These are phyloP conservation scores for Penicillium sp. DNA, from an alignment of 2,329 filamentous ascomycete species.

Conservation along the genomic window DNA sequence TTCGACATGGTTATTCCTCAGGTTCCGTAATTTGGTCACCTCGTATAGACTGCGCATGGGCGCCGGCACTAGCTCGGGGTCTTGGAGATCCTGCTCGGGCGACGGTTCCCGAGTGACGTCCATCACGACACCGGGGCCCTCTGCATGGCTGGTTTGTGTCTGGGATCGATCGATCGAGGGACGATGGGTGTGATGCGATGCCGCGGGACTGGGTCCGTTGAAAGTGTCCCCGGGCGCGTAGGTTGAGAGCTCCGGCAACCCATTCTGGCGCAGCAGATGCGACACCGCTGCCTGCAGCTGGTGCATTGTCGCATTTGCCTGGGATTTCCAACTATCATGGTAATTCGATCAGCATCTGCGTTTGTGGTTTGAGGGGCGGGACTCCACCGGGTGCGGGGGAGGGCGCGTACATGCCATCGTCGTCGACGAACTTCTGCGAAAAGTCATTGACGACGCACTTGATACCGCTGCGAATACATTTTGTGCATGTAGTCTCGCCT, in stretches of 20 bases:
- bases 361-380: neutral
- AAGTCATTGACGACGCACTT: constrained; percentile 58
- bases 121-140: constrained; percentile 33
- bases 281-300: constrained; percentile 49
- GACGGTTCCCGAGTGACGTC: constrained; percentile 51
- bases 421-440: constrained; percentile 57
- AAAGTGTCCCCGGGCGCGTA: constrained; percentile 34
- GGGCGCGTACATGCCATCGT: constrained; percentile 51
- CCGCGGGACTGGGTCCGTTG: constrained; percentile 28
- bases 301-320: constrained; percentile 44
- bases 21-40: constrained; percentile 52
- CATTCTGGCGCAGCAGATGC: constrained; percentile 46
- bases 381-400: neutral
- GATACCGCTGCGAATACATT: constrained; percentile 53
- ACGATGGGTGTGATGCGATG: constrained; percentile 30
- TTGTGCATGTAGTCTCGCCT: constrained; percentile 49
- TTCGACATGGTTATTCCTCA: constrained; percentile 41
- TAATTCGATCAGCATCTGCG: constrained; percentile 2
- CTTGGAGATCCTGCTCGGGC: constrained; percentile 44
- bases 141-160: constrained; percentile 28
- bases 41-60: constrained; percentile 58
- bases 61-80: constrained; percentile 48
- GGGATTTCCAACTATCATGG: constrained; percentile 46
- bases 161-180: constrained; percentile 30
- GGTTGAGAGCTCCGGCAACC: constrained; percentile 44